Evolutionary conservation across 331 rosid species (phyloP).

Genomic region (Acacia pycnantha): DNA sequence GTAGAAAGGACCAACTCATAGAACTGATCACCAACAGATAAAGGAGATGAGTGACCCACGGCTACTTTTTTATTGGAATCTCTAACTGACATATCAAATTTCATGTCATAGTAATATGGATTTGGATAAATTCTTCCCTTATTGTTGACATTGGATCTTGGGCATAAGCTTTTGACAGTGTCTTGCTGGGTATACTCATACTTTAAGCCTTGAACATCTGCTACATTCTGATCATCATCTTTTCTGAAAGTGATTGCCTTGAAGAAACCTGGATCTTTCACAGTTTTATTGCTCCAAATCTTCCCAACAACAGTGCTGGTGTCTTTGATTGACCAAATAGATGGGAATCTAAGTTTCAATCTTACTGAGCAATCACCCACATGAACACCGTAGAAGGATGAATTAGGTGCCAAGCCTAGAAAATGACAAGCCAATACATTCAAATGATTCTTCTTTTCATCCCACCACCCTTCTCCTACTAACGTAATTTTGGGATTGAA

Average conservation of each 20-base stretch:
- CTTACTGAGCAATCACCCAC: conserved; percentile 56
- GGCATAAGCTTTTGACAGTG: conserved; percentile 41
- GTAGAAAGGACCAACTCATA: not conserved
- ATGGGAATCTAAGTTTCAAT: conserved; percentile 42
- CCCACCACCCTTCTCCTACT: conserved; percentile 72
- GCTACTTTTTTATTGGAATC: conserved; percentile 15
- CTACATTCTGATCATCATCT: not conserved
- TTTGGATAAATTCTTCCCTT: conserved; percentile 29
- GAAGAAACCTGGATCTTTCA: conserved; percentile 36
- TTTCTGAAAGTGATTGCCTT: conserved; percentile 41
- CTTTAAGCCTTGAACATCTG: conserved; percentile 15
- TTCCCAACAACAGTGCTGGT: conserved; percentile 45
- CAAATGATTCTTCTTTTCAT: conserved; percentile 36
- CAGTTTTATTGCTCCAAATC: conserved; percentile 56
- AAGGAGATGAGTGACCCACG: conserved; percentile 41
- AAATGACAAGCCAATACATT: conserved; percentile 48
- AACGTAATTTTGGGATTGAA: conserved; percentile 45
- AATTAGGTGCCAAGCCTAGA: not conserved
- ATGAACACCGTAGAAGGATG: conserved; percentile 25
- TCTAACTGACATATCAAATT: conserved; percentile 40
- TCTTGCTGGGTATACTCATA: conserved; percentile 50
- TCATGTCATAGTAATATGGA: conserved; percentile 46
- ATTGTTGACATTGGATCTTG: conserved; percentile 13
- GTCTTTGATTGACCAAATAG: conserved; percentile 57
- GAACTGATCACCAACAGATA: conserved; percentile 36